These are phyloP conservation scores for Leccinellum luteum DNA, from an alignment of 768 basidiomycete genomes.

Conservation along the genomic window DNA sequence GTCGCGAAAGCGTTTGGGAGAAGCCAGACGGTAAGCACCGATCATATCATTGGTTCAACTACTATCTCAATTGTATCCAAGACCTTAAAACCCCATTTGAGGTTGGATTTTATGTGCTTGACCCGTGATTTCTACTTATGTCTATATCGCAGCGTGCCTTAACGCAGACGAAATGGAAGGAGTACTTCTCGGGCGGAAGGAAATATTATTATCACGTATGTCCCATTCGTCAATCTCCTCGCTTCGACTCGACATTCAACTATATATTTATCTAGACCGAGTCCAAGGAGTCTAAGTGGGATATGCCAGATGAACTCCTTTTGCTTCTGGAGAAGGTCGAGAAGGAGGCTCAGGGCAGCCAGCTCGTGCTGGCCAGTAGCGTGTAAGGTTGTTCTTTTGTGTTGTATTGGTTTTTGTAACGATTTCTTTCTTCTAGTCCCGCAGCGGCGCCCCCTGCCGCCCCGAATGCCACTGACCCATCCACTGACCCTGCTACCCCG, in stretches of 20 bases:
- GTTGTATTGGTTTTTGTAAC: neutral
- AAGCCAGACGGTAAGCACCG: constrained; percentile 80
- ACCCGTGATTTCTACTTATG: constrained; percentile 1
- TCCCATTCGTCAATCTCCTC: neutral
- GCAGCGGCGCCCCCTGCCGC: constrained; percentile 43
- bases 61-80: constrained; percentile 27
- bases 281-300: constrained; percentile 95
- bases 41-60: neutral
- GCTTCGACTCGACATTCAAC: neutral
- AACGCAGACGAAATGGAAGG: constrained; percentile 90
- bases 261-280: constrained; percentile 51
- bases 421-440: constrained; percentile 16
- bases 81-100: constrained; percentile 93
- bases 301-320: constrained; percentile 90
- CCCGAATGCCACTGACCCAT: constrained; percentile 39
- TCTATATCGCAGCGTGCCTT: constrained; percentile 65
- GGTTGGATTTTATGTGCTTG: constrained; percentile 39
- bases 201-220: constrained; percentile 89
- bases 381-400: constrained; percentile 16
- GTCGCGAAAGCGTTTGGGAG: constrained; percentile 94
- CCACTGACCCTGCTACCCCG: constrained; percentile 41
- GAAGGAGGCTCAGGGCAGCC: constrained; percentile 54
- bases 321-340: constrained; percentile 84
- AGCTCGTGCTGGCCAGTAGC: constrained; percentile 34
- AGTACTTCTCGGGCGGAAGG: constrained; percentile 88